Evolutionary conservation across 2,329 filamentous ascomycete genomes (phyloP), one percentile per base, ranked within the genome.

Genomic region (Bipolaris zeicola): DNA sequence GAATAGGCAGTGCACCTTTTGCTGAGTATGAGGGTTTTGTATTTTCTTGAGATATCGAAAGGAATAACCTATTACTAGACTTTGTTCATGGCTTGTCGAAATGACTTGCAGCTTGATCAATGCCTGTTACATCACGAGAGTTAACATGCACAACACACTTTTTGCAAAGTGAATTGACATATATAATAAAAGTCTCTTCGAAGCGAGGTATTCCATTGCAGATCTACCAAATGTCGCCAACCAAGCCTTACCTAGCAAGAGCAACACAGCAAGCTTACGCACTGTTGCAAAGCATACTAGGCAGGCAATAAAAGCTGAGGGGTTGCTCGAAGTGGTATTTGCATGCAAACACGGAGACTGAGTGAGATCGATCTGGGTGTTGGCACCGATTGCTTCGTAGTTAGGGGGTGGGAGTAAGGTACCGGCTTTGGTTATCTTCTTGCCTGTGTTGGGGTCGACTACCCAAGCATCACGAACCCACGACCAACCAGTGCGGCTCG

Each of bases 361-460:
- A 1, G 11, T 3, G 22, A 24, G 28, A 5, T 47, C 37, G 31
- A 38, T 28, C 18, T 39, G 28, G 2, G 36, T 10, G 10, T 52
- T 34, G 5, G 28, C 20, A 13, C 42, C 31, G 14, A 65, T 54
- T n/a, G 33, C 39, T 18, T 58, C 45, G n/a, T 50, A 48, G 22
- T 47, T 28, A 5, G 47, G 31, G 0, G 45, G 39, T 1, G 28
- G 26, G 3, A 49, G 50, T 4, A 54, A 26, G 7, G 26, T 31
- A 4, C 46, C 46, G 1, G 54, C 46, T 14, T 39, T 16, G 6
- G 28, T 28, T 1, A 48, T 26, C 28, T 28, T 42, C 6, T 18
- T 7, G 10, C 57, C 62, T 6, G 57, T 63, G 10, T n/a, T 26
- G 2, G 65, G 68, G 13, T 70, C 55, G 5, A 18, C 42, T 18